Base-by-base conservation (phyloP, 371 early-diverging fungal genomes). In the Syncephalastrum sp. region DNA sequence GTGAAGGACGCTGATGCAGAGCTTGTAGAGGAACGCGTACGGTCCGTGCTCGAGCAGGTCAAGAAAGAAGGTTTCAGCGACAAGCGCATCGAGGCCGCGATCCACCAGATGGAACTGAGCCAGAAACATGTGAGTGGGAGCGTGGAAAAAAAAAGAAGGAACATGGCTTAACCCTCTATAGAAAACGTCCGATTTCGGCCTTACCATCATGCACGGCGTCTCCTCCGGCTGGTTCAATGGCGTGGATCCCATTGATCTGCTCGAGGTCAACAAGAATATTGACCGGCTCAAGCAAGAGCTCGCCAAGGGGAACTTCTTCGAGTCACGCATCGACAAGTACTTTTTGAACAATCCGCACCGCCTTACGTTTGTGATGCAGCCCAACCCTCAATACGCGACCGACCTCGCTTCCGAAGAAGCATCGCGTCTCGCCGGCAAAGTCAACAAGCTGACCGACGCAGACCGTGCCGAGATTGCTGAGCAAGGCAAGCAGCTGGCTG, bases 91-190 rank as follows among this genome's bases (percentile, higher is more conserved):
- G 94, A 95, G 55, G 91, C 91, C n/a, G 88, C 90, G 13, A 75
- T 97, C 56, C 96, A 95, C 59, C 91, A 89, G 59, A 87, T 92
- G 64, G 96, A 96, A 70, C 81, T 97, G 21, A 87, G 87, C 3
- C 84, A 92, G 54, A 91, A 92, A 59, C 95, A 96, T 76, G 90
- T 86, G 76, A 78, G 82, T 47, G 12, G 13, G 27, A 13, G 6
- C 42, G 24, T 15, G 27, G 29, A 21, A 29, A 33, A n/a, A 33
- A 25, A 8, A 38, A 16, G 53, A n/a, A n/a, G 42, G 14, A 24
- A 42, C 7, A 33, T 14, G 53, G 14, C n/a, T 54, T 24, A 19
- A 47, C 47, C 15, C 27, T 23, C 29, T 56, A 23, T 67, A 91
- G 89, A 88, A 93, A 79, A 90, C 88, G 2, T 86, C 93, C 1